phyloP scores from a whole-genome alignment of 179 eudicot species.

The Pouteria campechiana region DNA sequence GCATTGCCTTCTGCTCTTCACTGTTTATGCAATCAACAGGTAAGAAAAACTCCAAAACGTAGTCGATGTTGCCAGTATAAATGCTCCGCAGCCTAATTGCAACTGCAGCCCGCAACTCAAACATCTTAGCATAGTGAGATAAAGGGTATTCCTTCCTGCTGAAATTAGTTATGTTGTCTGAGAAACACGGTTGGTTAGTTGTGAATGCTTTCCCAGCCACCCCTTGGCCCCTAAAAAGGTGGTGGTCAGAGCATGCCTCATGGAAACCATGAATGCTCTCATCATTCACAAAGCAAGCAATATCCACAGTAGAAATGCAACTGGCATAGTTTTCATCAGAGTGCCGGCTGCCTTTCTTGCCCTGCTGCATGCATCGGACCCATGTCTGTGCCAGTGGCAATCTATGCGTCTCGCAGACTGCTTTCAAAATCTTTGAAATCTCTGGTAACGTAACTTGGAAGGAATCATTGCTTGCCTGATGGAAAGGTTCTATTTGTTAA shows the following conservation, averaged over 20 bases:
- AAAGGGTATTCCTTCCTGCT: constrained; percentile 60
- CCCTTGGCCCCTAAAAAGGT: constrained; percentile 45
- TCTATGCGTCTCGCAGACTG: constrained; percentile 32
- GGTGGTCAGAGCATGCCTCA: constrained; percentile 67
- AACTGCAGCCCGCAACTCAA: constrained; percentile 40
- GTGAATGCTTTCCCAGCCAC: constrained; percentile 61
- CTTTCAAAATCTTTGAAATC: constrained; percentile 27
- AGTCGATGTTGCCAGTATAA: constrained; percentile 27
- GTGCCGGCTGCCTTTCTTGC: constrained; percentile 30
- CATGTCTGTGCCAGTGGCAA: constrained; percentile 78
- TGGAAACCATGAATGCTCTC: constrained; percentile 38
- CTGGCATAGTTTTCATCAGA: constrained; percentile 16
- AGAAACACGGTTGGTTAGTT: constrained; percentile 51
- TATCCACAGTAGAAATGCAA: constrained; percentile 47
- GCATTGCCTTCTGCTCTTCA: constrained; percentile 18
- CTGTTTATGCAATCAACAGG: constrained; percentile 33
- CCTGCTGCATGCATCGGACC: constrained; percentile 55
- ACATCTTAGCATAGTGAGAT: constrained; percentile 59
- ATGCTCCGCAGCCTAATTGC: constrained; percentile 45
- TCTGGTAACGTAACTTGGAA: constrained; percentile 31
- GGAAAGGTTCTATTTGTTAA: background rate
- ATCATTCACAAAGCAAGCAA: constrained; percentile 57
- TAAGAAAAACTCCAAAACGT: constrained; percentile 58
- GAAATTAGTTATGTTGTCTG: constrained; percentile 41
- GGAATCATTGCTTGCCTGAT: constrained; percentile 30